Base-by-base conservation (phyloP, 257 asterid genomes). In the Cruciata laevipes region DNA sequence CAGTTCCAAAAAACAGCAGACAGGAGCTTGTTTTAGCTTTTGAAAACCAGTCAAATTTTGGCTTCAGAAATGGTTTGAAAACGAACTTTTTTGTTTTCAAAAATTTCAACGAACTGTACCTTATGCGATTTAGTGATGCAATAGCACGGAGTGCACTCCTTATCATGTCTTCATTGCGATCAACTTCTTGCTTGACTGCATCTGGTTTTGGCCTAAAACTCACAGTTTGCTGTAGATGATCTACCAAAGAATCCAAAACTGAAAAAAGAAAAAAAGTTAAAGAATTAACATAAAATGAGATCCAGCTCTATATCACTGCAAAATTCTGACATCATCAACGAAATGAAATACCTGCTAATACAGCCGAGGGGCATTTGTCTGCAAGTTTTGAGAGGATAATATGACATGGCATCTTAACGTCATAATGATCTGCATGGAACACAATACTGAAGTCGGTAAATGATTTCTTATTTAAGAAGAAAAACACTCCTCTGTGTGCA, bases 341-440 rank as follows among this genome's bases (percentile, higher is more conserved):
- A 37, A 52, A 35, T 16, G 8, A 21, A 56, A 60, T 84, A 89
- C 99, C 99, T 72, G 99, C 99, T 86, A 94, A 77, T 74, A 94
- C 99, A 61, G 98, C 98, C 63, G 99, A 84, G 12, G 98, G 98
- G 63, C 99, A 90, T 87, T 94, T 94, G 67, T 94, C 96, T 0
- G 96, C 93, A 75, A 94, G 87, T 83, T 90, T 90, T 55, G 99
- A 90, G 31, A 94, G 96, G 89, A 94, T 94, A 61, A 94, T 96
- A 78, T 94, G 99, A 66, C 99, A 94, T 65, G 99, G 98, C 99
- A 90, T 94, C 83, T 94, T 94, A 74, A 94, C 98, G 70, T 94
- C 99, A 75, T 94, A 94, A 81, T 94, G 99, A 83, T 94, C 99
- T 94, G 88, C 61, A 71, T 61, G 25, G 44, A 35, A 60, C 72